phyloP scores from a whole-genome alignment of 768 basidiomycete species.

The Cystofilobasidium ferigula region DNA sequence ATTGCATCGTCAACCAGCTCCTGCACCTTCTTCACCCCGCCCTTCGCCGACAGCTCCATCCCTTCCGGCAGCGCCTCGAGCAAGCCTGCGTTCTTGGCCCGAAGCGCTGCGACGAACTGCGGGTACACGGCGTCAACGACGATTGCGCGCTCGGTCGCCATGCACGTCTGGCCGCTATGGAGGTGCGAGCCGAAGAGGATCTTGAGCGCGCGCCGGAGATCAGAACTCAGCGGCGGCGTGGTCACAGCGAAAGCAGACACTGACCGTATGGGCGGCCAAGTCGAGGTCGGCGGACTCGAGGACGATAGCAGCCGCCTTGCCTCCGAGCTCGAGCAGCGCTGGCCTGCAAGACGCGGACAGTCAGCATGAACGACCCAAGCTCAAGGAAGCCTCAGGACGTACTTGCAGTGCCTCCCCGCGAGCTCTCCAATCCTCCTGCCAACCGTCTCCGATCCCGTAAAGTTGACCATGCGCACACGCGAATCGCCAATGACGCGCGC shows the following conservation, averaged over 20 bases:
- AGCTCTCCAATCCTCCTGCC: slow-evolving; percentile 36
- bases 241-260: slow-evolving; percentile 2
- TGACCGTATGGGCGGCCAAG: slow-evolving; percentile 45
- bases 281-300: slow-evolving; percentile 46
- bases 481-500: slow-evolving; percentile 51
- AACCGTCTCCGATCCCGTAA: slow-evolving; percentile 28
- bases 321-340: slow-evolving; percentile 35
- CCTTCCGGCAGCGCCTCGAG: not conserved
- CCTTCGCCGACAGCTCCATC: not conserved
- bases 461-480: slow-evolving; percentile 34
- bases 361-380: not conserved
- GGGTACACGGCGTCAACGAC: slow-evolving; percentile 28
- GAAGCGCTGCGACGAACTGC: slow-evolving; percentile 27
- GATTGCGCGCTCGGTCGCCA: slow-evolving; percentile 35
- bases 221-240: not conserved
- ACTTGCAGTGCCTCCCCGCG: slow-evolving; percentile 40
- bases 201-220: too few species aligned
- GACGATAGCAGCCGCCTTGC: slow-evolving; percentile 40
- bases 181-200: slow-evolving; percentile 35
- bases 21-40: not conserved
- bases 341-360: not conserved
- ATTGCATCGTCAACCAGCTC: slow-evolving; percentile 14
- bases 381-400: not conserved
- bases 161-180: slow-evolving; percentile 37
- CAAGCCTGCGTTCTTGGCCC: slow-evolving; percentile 9